Base-by-base conservation (phyloP, 1,139 yeast genomes). In the Zygosaccharomyces pseudobailii region DNA sequence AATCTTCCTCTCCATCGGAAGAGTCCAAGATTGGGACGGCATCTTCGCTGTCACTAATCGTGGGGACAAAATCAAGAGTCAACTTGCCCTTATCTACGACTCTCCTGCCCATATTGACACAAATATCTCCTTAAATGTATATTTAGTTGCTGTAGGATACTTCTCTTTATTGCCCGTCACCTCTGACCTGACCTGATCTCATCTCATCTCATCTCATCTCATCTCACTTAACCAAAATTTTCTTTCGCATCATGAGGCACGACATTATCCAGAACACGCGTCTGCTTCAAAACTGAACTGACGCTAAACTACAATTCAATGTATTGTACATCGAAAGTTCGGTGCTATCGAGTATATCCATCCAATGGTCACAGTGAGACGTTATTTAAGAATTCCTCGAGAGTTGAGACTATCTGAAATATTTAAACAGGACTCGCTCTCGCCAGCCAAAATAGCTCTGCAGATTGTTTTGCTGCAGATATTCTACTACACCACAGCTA, bases 21-120 rank as follows among this genome's bases (percentile, higher is more conserved):
- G 69, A 69, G 55, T 79, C 87, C 48, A 78, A 66, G 57, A 80
- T 80, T 9, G 85, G 84, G 23, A 80, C 69, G 41, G 75, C 78
- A 25, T 78, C 75, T 55, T 81, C 87, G 44, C 77, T 75, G 59
- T 86, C 95, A 7, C 87, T 81, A 52, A 87, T 89, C n/a, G 95
- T 87, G 48, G 76, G 74, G 36, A 82, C 79, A 55, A 80, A 79
- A 59, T 80, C 82, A 43, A 54, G 52, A 23, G 58, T 54, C 39
- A 38, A 17, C 24, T 49, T 53, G 36, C 47, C 46, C 37, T 42
- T 47, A 8, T 44, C 45, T 3, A 36, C 30, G 34, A 24, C 45
- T 50, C n/a, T 19, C 7, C 20, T 25, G 22, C 13, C 43, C 27
- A 23, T 38, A n/a, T n/a, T 38, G 25, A 28, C 4, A 13, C 17